These are phyloP conservation scores for Halophytophthora polymorphica DNA, from an alignment of 352 stramenopile species.

Conservation along the genomic window DNA sequence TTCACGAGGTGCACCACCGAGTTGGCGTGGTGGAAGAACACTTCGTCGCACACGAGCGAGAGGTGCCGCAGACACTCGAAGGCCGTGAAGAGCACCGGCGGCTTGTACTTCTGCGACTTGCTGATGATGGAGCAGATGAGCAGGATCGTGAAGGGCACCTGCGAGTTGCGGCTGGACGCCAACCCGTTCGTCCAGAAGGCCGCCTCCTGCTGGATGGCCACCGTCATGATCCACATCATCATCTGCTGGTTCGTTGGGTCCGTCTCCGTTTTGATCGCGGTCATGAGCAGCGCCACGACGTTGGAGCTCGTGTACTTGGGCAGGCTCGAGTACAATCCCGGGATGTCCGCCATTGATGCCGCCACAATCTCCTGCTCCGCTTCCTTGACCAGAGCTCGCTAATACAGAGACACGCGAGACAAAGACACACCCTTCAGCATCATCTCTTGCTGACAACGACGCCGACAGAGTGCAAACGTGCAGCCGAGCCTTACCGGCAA, in stretches of 20 bases:
- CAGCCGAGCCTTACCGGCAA: slow-evolving; percentile 39
- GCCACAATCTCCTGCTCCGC: slow-evolving; percentile 67
- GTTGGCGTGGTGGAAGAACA: slow-evolving; percentile 73
- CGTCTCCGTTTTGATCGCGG: slow-evolving; percentile 74
- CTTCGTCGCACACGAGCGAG: slow-evolving; percentile 69
- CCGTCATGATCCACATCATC: slow-evolving; percentile 85
- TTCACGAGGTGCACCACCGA: slow-evolving; percentile 82
- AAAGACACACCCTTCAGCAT: slow-evolving; percentile 1
- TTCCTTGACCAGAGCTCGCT: slow-evolving; percentile 76
- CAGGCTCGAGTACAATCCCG: slow-evolving; percentile 73
- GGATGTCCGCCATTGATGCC: slow-evolving; percentile 60
- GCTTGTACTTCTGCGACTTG: slow-evolving; percentile 81
- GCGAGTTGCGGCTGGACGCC: slow-evolving; percentile 78
- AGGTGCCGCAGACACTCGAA: slow-evolving; percentile 85
- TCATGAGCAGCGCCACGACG: slow-evolving; percentile 79
- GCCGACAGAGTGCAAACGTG: neutral
- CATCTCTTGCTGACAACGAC: neutral
- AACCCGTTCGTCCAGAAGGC: slow-evolving; percentile 78
- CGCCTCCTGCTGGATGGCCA: slow-evolving; percentile 86
- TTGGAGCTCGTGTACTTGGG: slow-evolving; percentile 86
- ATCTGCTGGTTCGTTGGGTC: slow-evolving; percentile 88
- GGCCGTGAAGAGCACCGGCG: slow-evolving; percentile 79
- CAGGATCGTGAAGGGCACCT: slow-evolving; percentile 83
- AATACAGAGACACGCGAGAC: neutral
- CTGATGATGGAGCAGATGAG: slow-evolving; percentile 81